Conservation (phyloP, 495 filamentous ascomycete genomes). For the Penicillium crystallinum region DNA sequence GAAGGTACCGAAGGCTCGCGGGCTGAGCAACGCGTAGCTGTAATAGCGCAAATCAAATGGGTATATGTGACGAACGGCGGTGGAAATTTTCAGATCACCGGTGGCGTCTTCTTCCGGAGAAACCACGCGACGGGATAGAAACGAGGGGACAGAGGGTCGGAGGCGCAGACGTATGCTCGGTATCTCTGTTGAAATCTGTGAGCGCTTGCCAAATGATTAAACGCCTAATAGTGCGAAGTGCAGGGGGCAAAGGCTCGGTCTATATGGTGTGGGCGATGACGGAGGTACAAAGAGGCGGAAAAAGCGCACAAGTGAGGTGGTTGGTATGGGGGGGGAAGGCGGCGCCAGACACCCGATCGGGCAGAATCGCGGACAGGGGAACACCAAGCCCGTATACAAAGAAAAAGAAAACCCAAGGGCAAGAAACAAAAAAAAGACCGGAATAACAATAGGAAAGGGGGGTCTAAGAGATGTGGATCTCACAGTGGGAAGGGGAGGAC, state of each 20-base stretch:
- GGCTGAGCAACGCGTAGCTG: constrained; percentile 8
- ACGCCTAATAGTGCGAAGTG: constrained; percentile 4
- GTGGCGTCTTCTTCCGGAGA: constrained; percentile 8
- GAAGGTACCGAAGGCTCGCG: neutral
- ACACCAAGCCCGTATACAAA: constrained; percentile 4
- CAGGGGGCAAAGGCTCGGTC: constrained; percentile 22
- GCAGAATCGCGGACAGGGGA: constrained; percentile 11
- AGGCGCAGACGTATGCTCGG: constrained; percentile 11
- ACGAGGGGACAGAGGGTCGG: constrained; percentile 59
- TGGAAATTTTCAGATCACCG: constrained; percentile 10
- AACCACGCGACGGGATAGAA: constrained; percentile 58
- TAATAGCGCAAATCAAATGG: constrained; percentile 2
- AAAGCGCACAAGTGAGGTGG: constrained; percentile 29
- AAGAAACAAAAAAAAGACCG: constrained; percentile 10
- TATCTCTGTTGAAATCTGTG: constrained; percentile 5
- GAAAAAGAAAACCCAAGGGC: constrained; percentile 8
- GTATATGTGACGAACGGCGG: constrained; percentile 7
- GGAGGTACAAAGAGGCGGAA: constrained; percentile 30
- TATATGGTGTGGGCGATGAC: constrained; percentile 31
- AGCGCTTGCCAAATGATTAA: constrained; percentile 6
- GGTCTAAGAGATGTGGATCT: constrained; percentile 26
- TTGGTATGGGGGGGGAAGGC: constrained; percentile 20
- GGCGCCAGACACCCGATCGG: constrained; percentile 22
- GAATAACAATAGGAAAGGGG: constrained; percentile 9
- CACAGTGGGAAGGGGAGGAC: constrained; percentile 25